Percentiles rank a stretch among this genome's conserved stretches.
These are phyloP conservation scores for Cryoendolithus antarcticus DNA, from an alignment of 2,329 filamentous ascomycete species.

Conservation along the genomic window DNA sequence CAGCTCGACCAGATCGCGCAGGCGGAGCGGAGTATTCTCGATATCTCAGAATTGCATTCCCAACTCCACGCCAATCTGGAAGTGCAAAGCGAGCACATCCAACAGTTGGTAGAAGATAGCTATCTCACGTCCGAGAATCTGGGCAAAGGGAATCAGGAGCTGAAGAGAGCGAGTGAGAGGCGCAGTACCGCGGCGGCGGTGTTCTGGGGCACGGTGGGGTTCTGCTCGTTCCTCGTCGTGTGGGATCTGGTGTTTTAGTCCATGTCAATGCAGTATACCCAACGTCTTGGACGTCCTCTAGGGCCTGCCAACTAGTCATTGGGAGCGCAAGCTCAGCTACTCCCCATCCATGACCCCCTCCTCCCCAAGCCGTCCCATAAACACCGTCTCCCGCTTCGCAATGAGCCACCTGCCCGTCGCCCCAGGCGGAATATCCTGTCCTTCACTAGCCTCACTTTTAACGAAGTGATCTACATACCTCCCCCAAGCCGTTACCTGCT, in stretches of 20 bases:
- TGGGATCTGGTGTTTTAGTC: not conserved
- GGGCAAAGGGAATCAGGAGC: constrained; percentile 75
- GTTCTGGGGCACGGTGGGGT: constrained; percentile 31
- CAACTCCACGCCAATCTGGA: constrained; percentile 76
- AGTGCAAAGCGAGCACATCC: constrained; percentile 78
- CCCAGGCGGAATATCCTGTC: constrained; percentile 14
- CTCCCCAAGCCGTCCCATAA: constrained; percentile 25
- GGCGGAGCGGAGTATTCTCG: constrained; percentile 78
- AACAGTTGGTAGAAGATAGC: constrained; percentile 76
- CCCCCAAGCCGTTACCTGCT: constrained; percentile 28
- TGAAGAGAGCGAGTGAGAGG: constrained; percentile 63
- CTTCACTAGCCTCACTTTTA: constrained; percentile 6
- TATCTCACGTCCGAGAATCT: constrained; percentile 74
- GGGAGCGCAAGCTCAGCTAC: not conserved
- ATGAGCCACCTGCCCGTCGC: constrained; percentile 31
- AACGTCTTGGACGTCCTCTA: not conserved
- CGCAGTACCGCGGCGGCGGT: constrained; percentile 37
- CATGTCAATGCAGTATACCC: not conserved
- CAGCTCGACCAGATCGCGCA: constrained; percentile 87
- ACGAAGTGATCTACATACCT: constrained; percentile 29
- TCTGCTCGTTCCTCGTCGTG: not conserved
- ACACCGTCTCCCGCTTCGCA: constrained; percentile 23
- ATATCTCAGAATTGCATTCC: constrained; percentile 86
- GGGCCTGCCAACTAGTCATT: too few relatives aligned
- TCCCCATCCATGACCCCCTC: constrained; percentile 23